Evolutionary conservation across 352 stramenopile species (phyloP), one percentile per base, ranked within the genome.

Genomic region (Phytopythium montanum): DNA sequence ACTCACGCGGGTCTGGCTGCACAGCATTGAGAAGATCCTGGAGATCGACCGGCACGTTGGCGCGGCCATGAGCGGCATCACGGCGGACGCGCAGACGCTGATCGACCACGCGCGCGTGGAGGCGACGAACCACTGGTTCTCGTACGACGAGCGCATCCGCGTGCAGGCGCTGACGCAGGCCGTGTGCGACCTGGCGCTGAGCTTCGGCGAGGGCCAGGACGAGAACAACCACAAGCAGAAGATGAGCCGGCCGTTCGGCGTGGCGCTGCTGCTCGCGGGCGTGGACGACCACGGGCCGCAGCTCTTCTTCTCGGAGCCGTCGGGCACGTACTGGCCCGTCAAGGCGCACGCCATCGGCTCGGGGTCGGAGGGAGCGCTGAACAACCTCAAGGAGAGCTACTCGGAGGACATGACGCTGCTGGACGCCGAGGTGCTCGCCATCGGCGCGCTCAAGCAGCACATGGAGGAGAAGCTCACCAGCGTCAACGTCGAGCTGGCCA

Each of bases 391-490:
- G 81, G 98, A 99, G 68, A 92, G 85, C 68, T 99, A 99, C 81
- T 98, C 88, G 59, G 86, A 95, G 16, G 85, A 95, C 46, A 84
- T 99, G 75, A 98, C 97, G 36, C 74, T 99, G 44, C 64, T 95
- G 42, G 97, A 99, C 61, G 98, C 97, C 25, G 96, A 99, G 81
- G 94, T 93, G 54, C 80, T 99, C 54, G 96, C 96, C 13, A 90
- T 99, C 68, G 84, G 69, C 52, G 97, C 96, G 14, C 79, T 99
- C 38, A 99, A 99, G 80, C 96, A 96, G 84, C 97, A 99, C 67
- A 99, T 99, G 97, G 97, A 99, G 80, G 98, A 99, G 73, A 98
- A 99, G 73, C 97, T 99, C 58, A 98, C 87, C 12, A 96, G 72
- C 61, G 96, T 98, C 39, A 99, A 99, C 82, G 96, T 99, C 29